Conservation (phyloP, 371 early-diverging fungal genomes). For the Mortierella sp. region DNA sequence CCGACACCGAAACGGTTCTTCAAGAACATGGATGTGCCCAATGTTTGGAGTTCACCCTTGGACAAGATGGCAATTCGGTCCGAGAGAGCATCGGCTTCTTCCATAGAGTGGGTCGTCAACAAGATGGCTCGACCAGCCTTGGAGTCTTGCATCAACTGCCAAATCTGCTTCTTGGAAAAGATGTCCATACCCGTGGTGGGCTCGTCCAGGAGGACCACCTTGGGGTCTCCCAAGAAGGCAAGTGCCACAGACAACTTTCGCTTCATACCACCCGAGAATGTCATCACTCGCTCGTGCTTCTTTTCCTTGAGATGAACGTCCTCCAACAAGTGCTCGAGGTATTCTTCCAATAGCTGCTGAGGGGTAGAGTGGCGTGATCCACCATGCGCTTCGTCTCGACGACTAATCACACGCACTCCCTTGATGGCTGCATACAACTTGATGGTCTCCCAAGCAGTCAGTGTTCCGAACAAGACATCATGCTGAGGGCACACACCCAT, state of each 20-base stretch:
- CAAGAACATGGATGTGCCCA: conserved; percentile 57
- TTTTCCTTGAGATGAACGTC: conserved; percentile 62
- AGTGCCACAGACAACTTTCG: conserved; percentile 76
- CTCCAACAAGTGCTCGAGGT: conserved; percentile 62
- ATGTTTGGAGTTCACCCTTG: conserved; percentile 62
- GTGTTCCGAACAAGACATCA: conserved; percentile 68
- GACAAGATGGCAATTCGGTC: conserved; percentile 76
- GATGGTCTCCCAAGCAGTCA: conserved; percentile 72
- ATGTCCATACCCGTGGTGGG: conserved; percentile 79
- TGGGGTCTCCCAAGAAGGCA: conserved; percentile 78
- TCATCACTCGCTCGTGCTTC: conserved; percentile 60
- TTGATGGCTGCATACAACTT: conserved; percentile 69
- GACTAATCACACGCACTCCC: conserved; percentile 58
- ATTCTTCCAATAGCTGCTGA: conserved; percentile 55
- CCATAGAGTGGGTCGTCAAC: conserved; percentile 78
- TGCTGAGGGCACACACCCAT: conserved; percentile 62
- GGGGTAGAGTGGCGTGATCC: conserved; percentile 10
- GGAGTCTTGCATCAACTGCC: conserved; percentile 74
- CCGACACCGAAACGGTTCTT: conserved; percentile 59
- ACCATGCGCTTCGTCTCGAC: background rate
- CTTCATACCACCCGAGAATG: conserved; percentile 79
- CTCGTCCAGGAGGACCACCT: conserved; percentile 78
- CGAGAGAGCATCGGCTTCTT: conserved; percentile 77
- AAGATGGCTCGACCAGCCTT: conserved; percentile 69
- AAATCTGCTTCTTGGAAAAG: conserved; percentile 71